Evolutionary conservation across 2,329 filamentous ascomycete genomes (phyloP), one percentile per base, ranked within the genome.

Genomic region (Arthrobotrys conoides): DNA sequence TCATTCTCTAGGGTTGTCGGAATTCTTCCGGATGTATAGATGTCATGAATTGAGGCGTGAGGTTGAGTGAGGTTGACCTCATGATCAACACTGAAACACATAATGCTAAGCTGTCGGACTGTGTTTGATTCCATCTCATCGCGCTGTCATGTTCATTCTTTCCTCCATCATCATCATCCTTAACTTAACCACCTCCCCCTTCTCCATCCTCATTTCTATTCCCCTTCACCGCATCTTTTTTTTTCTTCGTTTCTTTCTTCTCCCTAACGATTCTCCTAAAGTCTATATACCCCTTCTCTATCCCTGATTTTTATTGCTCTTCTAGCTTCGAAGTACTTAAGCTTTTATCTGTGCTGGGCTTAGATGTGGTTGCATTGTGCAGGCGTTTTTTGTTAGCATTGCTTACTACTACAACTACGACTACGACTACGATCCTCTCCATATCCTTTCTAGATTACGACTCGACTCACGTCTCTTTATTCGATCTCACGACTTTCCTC

Each of bases 61-160:
- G 41, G 16, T 14, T 36, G 68, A 18, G n/a, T 18, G 68, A 30
- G 46, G 57, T 65, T 64, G 75, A 72, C 75, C 75, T 78, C 75
- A 78, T 78, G 75, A 78, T 78, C 75, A 72, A 44, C 75, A 46
- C 75, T 55, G 55, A 71, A 71, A 71, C 72, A 51, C 41, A 72
- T 53, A 67, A 76, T 68, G 30, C 30, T 59, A 38, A 16, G 36
- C 1, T 22, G 9, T 16, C 18, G 20, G 14, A 18, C 4, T n/a
- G 14, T 36, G 63, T 67, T 51, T 51, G 63, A 38, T 59, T 69
- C 51, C 36, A 33, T 14, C 38, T 57, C 48, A 44, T 61, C 57
- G 57, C 57, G 57, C 57, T n/a, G 36, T 27, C 30, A 24, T 2
- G 14, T 49, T 44, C 48, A 41, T 36, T 36, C 18, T 49, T 38